These are phyloP conservation scores for Rubia tinctorum DNA, from an alignment of 305 asterid species.

Conservation along the genomic window DNA sequence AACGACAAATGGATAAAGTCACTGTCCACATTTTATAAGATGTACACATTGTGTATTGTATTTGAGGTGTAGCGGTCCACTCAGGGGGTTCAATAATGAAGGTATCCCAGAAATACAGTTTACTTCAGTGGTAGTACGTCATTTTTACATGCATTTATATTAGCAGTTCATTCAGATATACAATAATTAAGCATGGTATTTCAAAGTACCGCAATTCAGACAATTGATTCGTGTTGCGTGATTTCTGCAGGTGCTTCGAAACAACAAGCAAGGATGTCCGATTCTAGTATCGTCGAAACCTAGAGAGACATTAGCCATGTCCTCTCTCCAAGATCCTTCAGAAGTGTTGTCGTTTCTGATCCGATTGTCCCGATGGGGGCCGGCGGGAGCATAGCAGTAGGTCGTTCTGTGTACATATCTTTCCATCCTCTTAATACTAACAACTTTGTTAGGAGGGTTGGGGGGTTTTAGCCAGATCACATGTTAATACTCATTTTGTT, in stretches of 20 bases:
- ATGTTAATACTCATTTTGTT: not conserved
- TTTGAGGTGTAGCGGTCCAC: no score
- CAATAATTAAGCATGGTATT: no score
- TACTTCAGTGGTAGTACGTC: no score
- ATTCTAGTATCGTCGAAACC: constrained; percentile 63
- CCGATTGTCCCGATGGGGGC: constrained; percentile 43
- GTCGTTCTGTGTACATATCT: not conserved
- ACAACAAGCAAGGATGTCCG: constrained; percentile 50
- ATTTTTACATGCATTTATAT: not conserved
- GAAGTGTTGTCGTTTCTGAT: constrained; percentile 56
- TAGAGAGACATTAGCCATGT: constrained; percentile 56
- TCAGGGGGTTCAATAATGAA: no score
- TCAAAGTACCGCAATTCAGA: no score
- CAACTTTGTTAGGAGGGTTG: not conserved
- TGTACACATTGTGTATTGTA: no score
- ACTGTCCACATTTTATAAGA: no score
- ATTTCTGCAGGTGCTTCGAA: constrained; percentile 41
- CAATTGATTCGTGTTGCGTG: not conserved
- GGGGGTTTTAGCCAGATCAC: not conserved
- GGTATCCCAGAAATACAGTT: no score
- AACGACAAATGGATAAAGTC: no score
- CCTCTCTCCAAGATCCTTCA: constrained; percentile 56
- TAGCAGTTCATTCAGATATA: no score
- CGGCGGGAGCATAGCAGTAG: not conserved
- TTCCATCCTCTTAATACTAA: not conserved